Evolutionary conservation across 352 stramenopile species (phyloP).

Genomic region (Lagenidium sp.): DNA sequence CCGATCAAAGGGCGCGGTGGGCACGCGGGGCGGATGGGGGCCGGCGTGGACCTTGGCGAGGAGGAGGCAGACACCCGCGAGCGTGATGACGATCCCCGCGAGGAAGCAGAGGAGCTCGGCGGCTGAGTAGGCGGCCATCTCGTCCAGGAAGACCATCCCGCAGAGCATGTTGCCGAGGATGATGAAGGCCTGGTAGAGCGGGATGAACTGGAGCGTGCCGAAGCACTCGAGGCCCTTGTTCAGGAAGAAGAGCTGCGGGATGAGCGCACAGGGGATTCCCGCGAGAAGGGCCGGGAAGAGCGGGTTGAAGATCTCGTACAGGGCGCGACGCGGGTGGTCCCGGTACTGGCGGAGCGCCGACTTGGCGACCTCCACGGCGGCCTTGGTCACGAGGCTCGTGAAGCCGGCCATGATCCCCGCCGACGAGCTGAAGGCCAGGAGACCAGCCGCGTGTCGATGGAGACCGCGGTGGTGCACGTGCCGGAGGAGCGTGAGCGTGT

Average conservation of each 20-base stretch:
- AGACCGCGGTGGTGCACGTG: slow-evolving; percentile 41
- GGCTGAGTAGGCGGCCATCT: slow-evolving; percentile 52
- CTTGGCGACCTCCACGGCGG: slow-evolving; percentile 55
- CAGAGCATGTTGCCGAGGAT: slow-evolving; percentile 71
- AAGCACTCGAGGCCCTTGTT: slow-evolving; percentile 76
- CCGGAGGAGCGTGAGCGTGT: slow-evolving; percentile 42
- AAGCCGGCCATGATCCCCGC: slow-evolving; percentile 72
- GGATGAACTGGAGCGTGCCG: slow-evolving; percentile 74
- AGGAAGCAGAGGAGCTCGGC: slow-evolving; percentile 36
- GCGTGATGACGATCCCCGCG: slow-evolving; percentile 40
- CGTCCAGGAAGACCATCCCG: slow-evolving; percentile 74
- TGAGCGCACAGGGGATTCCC: slow-evolving; percentile 42
- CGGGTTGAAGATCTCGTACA: slow-evolving; percentile 45
- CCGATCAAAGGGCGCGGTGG: background rate
- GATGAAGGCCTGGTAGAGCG: slow-evolving; percentile 77
- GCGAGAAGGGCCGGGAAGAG: slow-evolving; percentile 62
- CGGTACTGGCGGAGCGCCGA: slow-evolving; percentile 25
- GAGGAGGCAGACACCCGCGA: slow-evolving; percentile 49
- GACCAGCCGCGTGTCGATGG: slow-evolving; percentile 34
- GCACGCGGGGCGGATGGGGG: too few species aligned
- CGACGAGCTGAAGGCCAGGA: slow-evolving; percentile 64
- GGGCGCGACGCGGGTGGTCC: background rate
- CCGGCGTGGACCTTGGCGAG: slow-evolving; percentile 41
- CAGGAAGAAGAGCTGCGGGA: slow-evolving; percentile 68
- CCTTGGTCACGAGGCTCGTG: slow-evolving; percentile 71